Base-by-base conservation (phyloP, 2,329 filamentous ascomycete species). In the Aspergillus sp. region DNA sequence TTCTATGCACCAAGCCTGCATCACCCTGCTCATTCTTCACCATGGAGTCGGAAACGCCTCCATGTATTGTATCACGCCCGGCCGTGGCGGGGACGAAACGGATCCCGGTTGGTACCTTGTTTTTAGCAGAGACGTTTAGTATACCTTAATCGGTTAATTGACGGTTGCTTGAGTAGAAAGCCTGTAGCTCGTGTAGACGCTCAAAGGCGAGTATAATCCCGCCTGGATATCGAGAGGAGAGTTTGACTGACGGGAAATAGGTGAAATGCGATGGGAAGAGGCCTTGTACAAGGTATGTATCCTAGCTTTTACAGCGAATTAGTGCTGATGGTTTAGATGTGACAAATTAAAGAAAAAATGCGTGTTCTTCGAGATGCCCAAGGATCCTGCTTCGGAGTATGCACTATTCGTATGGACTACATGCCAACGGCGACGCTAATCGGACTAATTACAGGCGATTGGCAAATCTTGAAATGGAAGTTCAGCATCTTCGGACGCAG, bases 181-280 rank as follows among this genome's bases (percentile, higher is more conserved):
- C 66, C 3, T 69, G 66, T 48, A 60, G 59, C 48, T 52, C 64
- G 35, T 69, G 66, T 50, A 59, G 66, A n/a, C 56, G 58, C 30
- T 68, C 65, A 1, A 69, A 69, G 53, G 65, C 61, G 44, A 19
- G 47, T 45, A 28, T 43, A 19, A 12, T 7, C 7, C 9, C 9
- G 26, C 4, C 26, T 3, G 6, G 26, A 10, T 35, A 8, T 43
- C 28, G 8, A 28, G 8, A 10, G 5, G 3, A 6, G 27, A 3
- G 5, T 12, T 26, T 43, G 1, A 26, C 10, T n/a, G 30, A 33
- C 26, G 42, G n/a, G 41, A 10, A 3, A 29, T 7, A 66, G 63
- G 58, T 69, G 4, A 61, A 57, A 58, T 69, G 66, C 42, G 65
- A 68, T 47, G 65, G 63, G 5, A 58, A 66, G 41, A 52, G 59